Evolutionary conservation across 768 basidiomycete species (phyloP), one percentile per base, ranked within the genome.

Genomic region (Russula sp.): DNA sequence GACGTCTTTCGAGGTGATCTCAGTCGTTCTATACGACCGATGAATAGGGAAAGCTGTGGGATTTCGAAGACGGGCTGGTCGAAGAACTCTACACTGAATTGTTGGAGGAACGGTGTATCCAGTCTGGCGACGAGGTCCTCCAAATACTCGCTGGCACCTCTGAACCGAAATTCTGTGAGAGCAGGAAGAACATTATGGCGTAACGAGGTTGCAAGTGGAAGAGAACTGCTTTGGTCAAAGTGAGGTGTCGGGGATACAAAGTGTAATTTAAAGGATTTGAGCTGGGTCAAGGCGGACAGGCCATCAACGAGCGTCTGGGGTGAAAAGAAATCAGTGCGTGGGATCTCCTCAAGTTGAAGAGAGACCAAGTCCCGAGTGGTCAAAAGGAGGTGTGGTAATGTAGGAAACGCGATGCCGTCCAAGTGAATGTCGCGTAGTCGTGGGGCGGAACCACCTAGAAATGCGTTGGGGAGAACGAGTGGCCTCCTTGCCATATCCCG

Each of bases 341-440:
- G 42, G 20, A 52, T 29, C 10, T 22, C 20, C 10, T 45, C 50
- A 8, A 59, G 50, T 7, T 35, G 58, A 52, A 59, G 58, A 42
- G 58, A 59, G 22, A 16, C 20, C 34, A 59, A 22, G 50, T 52
- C 20, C 16, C 22, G 58, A 13, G 58, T 52, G 3, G 50, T 52
- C 29, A 52, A 52, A 36, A 59, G 34, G 34, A 59, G 50, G 13
- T 43, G 41, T 7, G 58, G 58, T n/a, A 59, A 7, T 35, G 58
- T 25, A 35, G 58, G 50, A 20, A 52, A 59, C 4, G 58, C 20
- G 22, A 59, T 36, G 18, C 41, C 41, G 1, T 11, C 34, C 6
- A 59, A 22, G 35, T 52, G 50, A 45, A 59, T 52, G 5, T 59
- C 58, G 13, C 50, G 58, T 20, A 59, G 34, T 52, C 34, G 58